Percentiles rank a stretch among this genome's conserved stretches.
Evolutionary conservation across 768 basidiomycete genomes (phyloP).

Genomic region (Gelatoporia subvermispora): DNA sequence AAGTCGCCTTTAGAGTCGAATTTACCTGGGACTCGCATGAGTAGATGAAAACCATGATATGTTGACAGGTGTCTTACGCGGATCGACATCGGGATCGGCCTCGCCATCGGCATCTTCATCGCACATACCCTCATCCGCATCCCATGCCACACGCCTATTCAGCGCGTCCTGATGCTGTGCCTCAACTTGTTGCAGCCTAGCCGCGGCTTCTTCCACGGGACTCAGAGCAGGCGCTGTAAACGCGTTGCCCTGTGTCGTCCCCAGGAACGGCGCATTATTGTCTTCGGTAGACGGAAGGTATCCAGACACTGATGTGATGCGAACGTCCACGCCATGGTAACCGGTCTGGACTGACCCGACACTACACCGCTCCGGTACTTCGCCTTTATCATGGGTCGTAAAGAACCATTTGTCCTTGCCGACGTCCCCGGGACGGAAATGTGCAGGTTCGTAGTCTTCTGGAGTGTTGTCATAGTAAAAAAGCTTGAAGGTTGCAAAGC

Average conservation of each 20-base stretch:
- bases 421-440: constrained; percentile 68
- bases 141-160: constrained; percentile 63
- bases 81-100: constrained; percentile 44
- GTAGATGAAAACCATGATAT: background rate
- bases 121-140: constrained; percentile 39
- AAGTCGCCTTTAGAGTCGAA: constrained; percentile 2
- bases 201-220: constrained; percentile 51
- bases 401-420: constrained; percentile 78
- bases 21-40: background rate
- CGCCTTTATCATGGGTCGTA: constrained; percentile 67
- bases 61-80: constrained; percentile 19
- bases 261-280: constrained; percentile 51
- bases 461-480: constrained; percentile 81
- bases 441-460: constrained; percentile 77
- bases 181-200: constrained; percentile 51
- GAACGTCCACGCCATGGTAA: constrained; percentile 71
- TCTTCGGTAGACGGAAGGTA: constrained; percentile 66
- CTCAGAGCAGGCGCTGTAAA: constrained; percentile 38
- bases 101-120: constrained; percentile 61
- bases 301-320: constrained; percentile 66
- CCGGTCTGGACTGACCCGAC: constrained; percentile 67
- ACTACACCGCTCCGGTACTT: constrained; percentile 69
- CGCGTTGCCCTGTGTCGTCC: constrained; percentile 29
- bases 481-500: constrained; percentile 85
- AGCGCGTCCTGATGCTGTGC: constrained; percentile 59